Base-by-base conservation (phyloP, 2,329 filamentous ascomycete genomes). In the Plenodomus biglobosus region DNA sequence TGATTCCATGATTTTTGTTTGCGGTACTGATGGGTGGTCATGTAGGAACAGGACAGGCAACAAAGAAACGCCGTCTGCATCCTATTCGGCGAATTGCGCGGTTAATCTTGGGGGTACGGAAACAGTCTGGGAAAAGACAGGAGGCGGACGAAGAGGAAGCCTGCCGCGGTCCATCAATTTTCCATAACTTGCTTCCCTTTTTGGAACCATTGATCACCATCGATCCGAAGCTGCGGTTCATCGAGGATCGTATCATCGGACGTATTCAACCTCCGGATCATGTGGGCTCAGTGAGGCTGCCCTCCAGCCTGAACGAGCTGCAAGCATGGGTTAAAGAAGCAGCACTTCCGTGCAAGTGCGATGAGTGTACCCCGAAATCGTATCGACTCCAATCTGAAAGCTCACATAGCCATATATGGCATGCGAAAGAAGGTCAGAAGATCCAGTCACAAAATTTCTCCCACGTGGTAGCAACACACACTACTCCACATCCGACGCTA, bases 11-110 rank as follows among this genome's bases (percentile, higher is more conserved):
- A 32, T 11, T 32, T 32, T 32, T 7, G 27, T 32, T 68, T 54
- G 39, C 67, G 66, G 53, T 74, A 75, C 58, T 73, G 65, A 41
- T 56, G 36, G 22, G 49, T 42, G 46, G 50, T 55, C 18, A 40
- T 38, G 38, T 19, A n/a, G 24, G 27, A 40, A 44, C 19, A n/a
- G 24, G 18, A 27, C 24, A 46, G 45, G 35, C 42, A 2, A 40
- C 44, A 22, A 44, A 38, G 40, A 53, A 40, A 38, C 38, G 52
- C 21, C 44, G 46, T 38, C 21, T 48, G 11, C 52, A 49, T 43
- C 47, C 49, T 10, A 7, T 51, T 19, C 52, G 47, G 34, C 38
- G 40, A 15, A 42, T 56, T 20, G 46, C 48, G 5, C 45, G 37
- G 16, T 24, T 55, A 8, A n/a, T 52, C 11, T 41, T 46, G n/a